Evolutionary conservation across 1,284 basidiomycete species (phyloP).

Genomic region (Moniliella sp.): DNA sequence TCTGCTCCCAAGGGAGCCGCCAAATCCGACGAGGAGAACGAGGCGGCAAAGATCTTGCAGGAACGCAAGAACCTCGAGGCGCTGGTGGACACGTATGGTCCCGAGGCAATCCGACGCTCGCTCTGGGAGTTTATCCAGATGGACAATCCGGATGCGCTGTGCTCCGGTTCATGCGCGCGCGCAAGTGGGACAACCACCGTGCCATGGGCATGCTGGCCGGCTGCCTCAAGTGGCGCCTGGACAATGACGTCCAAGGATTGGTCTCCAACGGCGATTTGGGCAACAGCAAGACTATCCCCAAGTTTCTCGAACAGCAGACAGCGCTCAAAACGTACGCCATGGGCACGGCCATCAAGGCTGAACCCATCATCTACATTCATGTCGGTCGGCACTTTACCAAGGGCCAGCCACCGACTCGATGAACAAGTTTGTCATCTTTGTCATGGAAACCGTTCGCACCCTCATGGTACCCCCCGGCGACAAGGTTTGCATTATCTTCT

Average conservation of each 20-base stretch:
- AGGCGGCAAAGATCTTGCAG: slow-evolving; percentile 24
- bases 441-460: slow-evolving; percentile 33
- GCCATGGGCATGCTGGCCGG: slow-evolving; percentile 34
- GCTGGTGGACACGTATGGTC: slow-evolving; percentile 34
- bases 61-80: slow-evolving; percentile 30
- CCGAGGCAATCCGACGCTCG: slow-evolving; percentile 23
- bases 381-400: slow-evolving; percentile 20
- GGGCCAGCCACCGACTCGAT: slow-evolving; percentile 32
- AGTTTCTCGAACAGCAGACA: slow-evolving; percentile 33
- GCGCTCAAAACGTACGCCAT: no score
- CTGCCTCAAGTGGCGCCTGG: slow-evolving; percentile 28
- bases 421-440: slow-evolving; percentile 30
- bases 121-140: slow-evolving; percentile 32
- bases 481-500: slow-evolving; percentile 32
- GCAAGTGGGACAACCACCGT: slow-evolving; percentile 33
- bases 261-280: slow-evolving; percentile 32
- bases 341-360: no score
- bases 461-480: slow-evolving; percentile 31
- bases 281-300: slow-evolving; percentile 24
- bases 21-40: no score
- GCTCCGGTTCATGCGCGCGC: slow-evolving; percentile 34
- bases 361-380: slow-evolving; percentile 14
- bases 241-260: slow-evolving; percentile 31
- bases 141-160: slow-evolving; percentile 3
- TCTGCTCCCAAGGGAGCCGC: slow-evolving; percentile 26